phyloP scores from a whole-genome alignment of 1,284 basidiomycete genomes.

The Rhodofomes roseus region DNA sequence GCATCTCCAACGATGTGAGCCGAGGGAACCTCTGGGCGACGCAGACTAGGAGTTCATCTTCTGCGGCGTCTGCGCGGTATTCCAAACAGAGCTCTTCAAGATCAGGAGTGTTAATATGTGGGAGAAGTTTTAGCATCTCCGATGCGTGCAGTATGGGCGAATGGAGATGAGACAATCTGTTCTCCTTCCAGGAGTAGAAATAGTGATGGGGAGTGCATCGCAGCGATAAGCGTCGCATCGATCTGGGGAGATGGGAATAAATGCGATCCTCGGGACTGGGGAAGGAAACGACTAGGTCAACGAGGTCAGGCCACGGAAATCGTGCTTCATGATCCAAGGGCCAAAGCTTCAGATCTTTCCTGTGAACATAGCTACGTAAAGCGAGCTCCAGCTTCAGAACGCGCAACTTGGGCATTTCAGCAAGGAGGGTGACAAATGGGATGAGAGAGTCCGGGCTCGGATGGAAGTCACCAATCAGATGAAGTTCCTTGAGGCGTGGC shows the following conservation, averaged over 20 bases:
- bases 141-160: not conserved
- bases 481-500: not conserved
- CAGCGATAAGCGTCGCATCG: not conserved
- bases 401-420: not conserved
- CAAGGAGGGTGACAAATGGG: not conserved
- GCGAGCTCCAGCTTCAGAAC: not conserved
- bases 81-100: not conserved
- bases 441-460: not conserved
- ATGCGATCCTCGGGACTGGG: not conserved
- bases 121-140: not conserved
- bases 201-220: not conserved
- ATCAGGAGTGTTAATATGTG: not conserved
- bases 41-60: not conserved
- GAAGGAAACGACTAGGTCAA: not conserved
- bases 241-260: not conserved
- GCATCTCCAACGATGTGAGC: not conserved
- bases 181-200: not conserved
- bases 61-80: not conserved
- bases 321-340: not conserved
- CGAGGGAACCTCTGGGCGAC: not conserved
- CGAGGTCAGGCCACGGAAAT: not conserved
- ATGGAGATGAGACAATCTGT: too few species aligned
- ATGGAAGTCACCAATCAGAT: not conserved
- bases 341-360: not conserved
- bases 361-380: not conserved